Evolutionary conservation across 202 grass and related monocot species (phyloP).

Genomic region (Carex sylvatica): DNA sequence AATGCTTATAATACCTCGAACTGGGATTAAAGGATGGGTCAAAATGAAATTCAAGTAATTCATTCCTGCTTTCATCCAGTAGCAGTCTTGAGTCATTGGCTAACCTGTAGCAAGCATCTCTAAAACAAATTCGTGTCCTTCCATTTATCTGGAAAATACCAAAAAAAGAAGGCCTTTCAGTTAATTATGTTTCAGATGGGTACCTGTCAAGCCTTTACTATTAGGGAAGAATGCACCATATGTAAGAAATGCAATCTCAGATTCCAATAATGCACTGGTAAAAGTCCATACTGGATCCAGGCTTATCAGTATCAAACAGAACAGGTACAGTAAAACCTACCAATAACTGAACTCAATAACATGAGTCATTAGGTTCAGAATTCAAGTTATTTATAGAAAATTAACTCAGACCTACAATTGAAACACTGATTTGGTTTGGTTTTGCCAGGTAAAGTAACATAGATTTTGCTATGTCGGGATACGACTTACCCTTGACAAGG

Average conservation of each 20-base stretch:
- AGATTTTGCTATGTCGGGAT: not conserved
- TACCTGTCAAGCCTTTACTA: not conserved
- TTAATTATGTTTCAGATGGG: not conserved
- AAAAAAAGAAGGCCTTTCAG: not conserved
- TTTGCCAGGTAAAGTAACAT: not conserved
- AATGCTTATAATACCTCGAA: not conserved
- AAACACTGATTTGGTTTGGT: not conserved
- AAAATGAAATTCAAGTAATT: slow-evolving; percentile 11
- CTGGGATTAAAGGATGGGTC: slow-evolving; percentile 1
- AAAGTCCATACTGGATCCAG: not conserved
- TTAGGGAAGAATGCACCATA: not conserved
- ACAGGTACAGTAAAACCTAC: not conserved
- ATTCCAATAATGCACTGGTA: not conserved
- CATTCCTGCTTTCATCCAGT: slow-evolving; percentile 1
- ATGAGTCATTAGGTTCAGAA: not conserved
- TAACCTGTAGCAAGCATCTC: slow-evolving; percentile 78
- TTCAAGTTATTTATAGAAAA: not conserved
- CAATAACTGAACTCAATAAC: not conserved
- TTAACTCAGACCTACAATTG: not conserved
- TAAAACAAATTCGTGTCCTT: slow-evolving; percentile 57
- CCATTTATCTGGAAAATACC: slow-evolving; percentile 45
- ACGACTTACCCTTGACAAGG: slow-evolving; percentile 49
- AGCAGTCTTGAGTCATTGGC: slow-evolving; percentile 37
- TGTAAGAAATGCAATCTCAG: not conserved
- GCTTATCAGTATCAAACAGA: not conserved